These are phyloP conservation scores for Naganishia vaughanmartiniae DNA, from an alignment of 768 basidiomycete species.

Conservation along the genomic window DNA sequence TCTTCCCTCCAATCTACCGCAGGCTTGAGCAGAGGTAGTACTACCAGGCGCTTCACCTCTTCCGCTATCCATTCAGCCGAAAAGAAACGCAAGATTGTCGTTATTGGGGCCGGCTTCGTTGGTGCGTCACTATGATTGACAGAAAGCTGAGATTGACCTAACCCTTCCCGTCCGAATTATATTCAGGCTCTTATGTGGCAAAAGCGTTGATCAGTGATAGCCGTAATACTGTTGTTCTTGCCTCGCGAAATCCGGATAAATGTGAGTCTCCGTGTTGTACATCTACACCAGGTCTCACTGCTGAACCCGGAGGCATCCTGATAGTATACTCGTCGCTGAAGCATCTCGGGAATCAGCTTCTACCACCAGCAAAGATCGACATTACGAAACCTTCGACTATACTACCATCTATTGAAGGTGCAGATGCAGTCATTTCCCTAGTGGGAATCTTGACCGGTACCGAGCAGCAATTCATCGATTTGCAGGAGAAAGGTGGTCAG, in stretches of 20 bases:
- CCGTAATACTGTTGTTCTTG: constrained; percentile 59
- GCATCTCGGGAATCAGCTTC: constrained; percentile 52
- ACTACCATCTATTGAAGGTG: constrained; percentile 58
- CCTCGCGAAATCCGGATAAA: constrained; percentile 61
- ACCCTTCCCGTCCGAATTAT: neutral
- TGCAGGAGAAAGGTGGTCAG: constrained; percentile 66
- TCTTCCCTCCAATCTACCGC: neutral
- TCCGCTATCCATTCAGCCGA: neutral
- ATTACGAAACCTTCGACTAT: constrained; percentile 59
- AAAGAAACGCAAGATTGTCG: constrained; percentile 51
- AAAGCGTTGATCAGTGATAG: constrained; percentile 56
- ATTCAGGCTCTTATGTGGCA: constrained; percentile 63
- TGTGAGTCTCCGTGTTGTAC: neutral
- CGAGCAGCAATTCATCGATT: constrained; percentile 59
- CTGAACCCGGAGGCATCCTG: constrained; percentile 16
- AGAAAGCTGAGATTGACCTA: neutral
- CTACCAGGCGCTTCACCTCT: constrained; percentile 13
- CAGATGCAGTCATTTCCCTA: constrained; percentile 64
- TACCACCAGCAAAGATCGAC: constrained; percentile 57
- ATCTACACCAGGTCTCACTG: neutral
- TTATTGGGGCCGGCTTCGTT: constrained; percentile 60
- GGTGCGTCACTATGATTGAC: constrained; percentile 53
- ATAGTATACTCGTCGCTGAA: constrained; percentile 48
- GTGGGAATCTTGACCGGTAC: constrained; percentile 68
- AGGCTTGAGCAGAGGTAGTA: neutral